Conservation (phyloP, 2,329 filamentous ascomycete genomes). For the Cadophora luteo-olivacea region DNA sequence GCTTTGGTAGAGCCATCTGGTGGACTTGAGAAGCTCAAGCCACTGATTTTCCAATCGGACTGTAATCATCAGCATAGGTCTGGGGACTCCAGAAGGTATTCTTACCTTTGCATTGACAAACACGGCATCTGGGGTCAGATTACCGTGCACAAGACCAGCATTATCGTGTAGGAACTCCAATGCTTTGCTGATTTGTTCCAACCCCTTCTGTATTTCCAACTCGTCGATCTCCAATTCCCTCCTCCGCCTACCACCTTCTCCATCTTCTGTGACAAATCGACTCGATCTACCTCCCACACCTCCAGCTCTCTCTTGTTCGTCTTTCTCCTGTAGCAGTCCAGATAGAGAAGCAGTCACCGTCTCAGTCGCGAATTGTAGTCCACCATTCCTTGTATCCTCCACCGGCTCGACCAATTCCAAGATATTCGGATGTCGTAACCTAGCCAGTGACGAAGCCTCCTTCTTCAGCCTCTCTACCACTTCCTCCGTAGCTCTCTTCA, state of each 20-base stretch:
- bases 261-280: conserved; percentile 81
- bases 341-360: conserved; percentile 88
- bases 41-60: conserved; percentile 98
- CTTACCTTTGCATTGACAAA: conserved; percentile 90
- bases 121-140: conserved; percentile 91
- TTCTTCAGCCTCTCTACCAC: conserved; percentile 90
- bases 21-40: conserved; percentile 87
- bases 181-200: conserved; percentile 91
- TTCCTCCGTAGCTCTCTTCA: conserved; percentile 86
- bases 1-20: conserved; percentile 76
- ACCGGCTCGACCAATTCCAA: conserved; percentile 94
- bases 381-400: conserved; percentile 89
- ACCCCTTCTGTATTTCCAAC: conserved; percentile 94
- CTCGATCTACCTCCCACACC: conserved; percentile 74
- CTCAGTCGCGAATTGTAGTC: conserved; percentile 95
- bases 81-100: conserved; percentile 26
- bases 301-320: conserved; percentile 77
- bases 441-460: conserved; percentile 87
- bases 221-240: conserved; percentile 94
- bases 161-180: conserved; percentile 96
- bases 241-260: conserved; percentile 73
- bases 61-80: conserved; percentile 49
- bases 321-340: conserved; percentile 83
- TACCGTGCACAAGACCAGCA: conserved; percentile 90
- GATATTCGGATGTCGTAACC: conserved; percentile 88